A percentile compares a stretch with the other conserved stretches of the same genome.
Conservation (phyloP, 164 flowering plant genomes). For the Liriodendron chinense region DNA sequence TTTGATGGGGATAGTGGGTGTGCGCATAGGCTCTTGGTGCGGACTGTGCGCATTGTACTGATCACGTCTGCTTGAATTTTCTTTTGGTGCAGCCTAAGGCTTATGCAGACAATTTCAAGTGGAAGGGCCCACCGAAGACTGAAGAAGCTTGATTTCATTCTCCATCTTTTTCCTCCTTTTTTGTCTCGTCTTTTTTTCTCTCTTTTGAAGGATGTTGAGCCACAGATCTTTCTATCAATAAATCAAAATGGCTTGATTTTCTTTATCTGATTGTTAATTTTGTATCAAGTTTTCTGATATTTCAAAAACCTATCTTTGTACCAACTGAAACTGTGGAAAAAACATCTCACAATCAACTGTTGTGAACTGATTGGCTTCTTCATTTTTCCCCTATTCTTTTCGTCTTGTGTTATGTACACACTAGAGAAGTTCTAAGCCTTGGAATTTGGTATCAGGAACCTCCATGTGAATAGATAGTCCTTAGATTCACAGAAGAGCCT, state of each 20-base stretch:
- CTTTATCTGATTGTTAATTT: neutral
- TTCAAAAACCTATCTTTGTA: neutral
- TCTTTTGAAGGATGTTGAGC: neutral
- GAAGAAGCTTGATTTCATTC: conserved; percentile 14
- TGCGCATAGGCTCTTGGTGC: too few species aligned
- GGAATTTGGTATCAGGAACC: conserved; percentile 43
- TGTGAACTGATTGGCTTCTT: neutral
- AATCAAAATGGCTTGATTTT: neutral
- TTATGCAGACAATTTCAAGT: conserved; percentile 41
- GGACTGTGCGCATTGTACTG: neutral
- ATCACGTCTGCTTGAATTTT: neutral
- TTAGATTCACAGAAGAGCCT: conserved; percentile 57
- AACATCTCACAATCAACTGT: neutral
- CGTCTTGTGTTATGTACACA: neutral
- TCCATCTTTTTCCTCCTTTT: neutral
- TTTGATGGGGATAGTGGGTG: too few species aligned
- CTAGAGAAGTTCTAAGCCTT: conserved; percentile 10
- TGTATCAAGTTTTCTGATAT: neutral
- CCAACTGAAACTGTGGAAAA: neutral
- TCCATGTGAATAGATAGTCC: conserved; percentile 77
- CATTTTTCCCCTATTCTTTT: neutral
- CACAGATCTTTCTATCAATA: neutral
- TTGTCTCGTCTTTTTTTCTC: neutral
- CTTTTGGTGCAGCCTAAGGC: conserved; percentile 23
- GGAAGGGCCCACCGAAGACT: conserved; percentile 33